Base-by-base conservation (phyloP, 1,284 basidiomycete genomes). In the Sporisorium exsertum region DNA sequence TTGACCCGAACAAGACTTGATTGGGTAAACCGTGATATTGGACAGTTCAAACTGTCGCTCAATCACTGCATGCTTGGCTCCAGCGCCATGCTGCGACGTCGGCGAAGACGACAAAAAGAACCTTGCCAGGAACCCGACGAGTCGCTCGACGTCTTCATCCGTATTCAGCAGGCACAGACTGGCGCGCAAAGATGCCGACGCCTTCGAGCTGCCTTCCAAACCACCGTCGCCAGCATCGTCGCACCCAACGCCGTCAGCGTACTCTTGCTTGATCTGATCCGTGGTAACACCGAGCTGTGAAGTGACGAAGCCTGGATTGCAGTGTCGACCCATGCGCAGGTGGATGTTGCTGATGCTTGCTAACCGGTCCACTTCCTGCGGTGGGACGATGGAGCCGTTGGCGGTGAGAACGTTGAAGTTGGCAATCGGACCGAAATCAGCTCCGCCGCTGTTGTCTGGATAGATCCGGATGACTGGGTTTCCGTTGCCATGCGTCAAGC, bases 1-100 rank as follows among this genome's bases (percentile, higher is more conserved):
- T 37, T 80, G 78, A 13, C 72, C 75, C 2, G 76, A 60, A 29
- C 78, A 80, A 15, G 76, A 78, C 63, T 80, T 80, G 72, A 80
- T 74, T 46, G 78, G 78, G 42, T 76, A 80, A 10, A 80, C 50
- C 7, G 68, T 69, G 56, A 74, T 67, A 40, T 58, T 68, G n/a
- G 64, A 40, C 58, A 78, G 45, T 27, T 64, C 40, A 24, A 69
- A 68, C 18, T 27, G 45, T 40, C 26, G 57, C 50, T 58, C 52
- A 22, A 20, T 26, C 20, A 37, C 4, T 13, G 20, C 18, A 26
- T 15, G 15, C 16, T 32, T 49, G 20, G 8, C 35, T 1, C 35
- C 15, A 10, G 18, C 27, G 5, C 16, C 26, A 1, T 13, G 16
- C 27, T 22, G 26, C 13, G 49, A 52, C 3, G 40, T 24, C 6